These are phyloP conservation scores for Stenogyne calaminthoides DNA, from an alignment of 305 asterid species.

Conservation along the genomic window DNA sequence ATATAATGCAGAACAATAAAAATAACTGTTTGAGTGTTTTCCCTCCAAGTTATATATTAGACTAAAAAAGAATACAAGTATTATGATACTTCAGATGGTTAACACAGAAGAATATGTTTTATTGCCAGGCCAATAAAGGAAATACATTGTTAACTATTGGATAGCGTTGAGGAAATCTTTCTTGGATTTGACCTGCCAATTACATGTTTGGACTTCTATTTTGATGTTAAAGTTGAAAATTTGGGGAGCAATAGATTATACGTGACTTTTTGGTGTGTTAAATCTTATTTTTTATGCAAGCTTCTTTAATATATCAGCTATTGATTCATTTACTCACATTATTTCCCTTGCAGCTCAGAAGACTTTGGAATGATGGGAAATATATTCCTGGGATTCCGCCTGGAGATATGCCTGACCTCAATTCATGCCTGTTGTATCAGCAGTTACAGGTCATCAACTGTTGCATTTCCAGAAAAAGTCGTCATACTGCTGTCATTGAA, in stretches of 20 bases:
- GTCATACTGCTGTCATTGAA: constrained; percentile 71
- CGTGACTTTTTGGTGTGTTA: constrained; percentile 4
- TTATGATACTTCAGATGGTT: constrained; percentile 16
- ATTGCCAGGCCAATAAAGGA: constrained; percentile 13
- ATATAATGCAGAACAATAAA: background rate
- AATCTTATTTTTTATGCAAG: constrained; percentile 23
- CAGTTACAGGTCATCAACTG: constrained; percentile 97
- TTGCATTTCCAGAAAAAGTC: constrained; percentile 89
- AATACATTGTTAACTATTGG: background rate
- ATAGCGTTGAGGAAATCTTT: constrained; percentile 19
- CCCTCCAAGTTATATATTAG: constrained; percentile 9
- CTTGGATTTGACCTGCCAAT: constrained; percentile 9
- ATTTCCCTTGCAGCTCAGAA: constrained; percentile 68
- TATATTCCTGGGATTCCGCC: constrained; percentile 90
- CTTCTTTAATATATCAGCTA: constrained; percentile 23
- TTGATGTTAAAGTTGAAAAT: background rate
- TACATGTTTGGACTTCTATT: constrained; percentile 12
- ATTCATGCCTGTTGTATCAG: constrained; percentile 90
- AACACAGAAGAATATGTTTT: background rate
- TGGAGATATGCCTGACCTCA: constrained; percentile 85
- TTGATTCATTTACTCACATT: constrained; percentile 24
- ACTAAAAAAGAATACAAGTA: constrained; percentile 13
- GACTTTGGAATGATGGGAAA: constrained; percentile 91
- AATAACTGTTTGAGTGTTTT: constrained; percentile 3
- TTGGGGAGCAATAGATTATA: background rate